These are phyloP conservation scores for Takakia lepidozioides DNA, from an alignment of 225 moss, liverwort and hornwort genomes.

Conservation along the genomic window DNA sequence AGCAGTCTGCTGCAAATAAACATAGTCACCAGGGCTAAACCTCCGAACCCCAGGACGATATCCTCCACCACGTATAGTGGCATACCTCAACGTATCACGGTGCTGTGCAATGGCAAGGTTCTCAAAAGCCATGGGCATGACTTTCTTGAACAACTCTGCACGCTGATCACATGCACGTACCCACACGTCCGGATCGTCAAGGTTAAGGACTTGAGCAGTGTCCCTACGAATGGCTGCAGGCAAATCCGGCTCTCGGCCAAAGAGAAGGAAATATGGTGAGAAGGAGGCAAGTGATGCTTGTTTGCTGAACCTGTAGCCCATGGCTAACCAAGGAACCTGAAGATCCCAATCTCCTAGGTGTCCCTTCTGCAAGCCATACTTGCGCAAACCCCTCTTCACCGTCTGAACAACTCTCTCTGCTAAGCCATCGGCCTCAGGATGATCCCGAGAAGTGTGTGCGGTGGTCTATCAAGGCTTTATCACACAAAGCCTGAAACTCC, in stretches of 20 bases:
- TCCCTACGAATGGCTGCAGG: not conserved
- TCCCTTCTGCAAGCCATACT: not conserved
- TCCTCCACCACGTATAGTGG: not conserved
- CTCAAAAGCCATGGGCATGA: not conserved
- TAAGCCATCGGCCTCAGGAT: not conserved
- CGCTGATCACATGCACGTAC: not conserved
- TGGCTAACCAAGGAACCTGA: not conserved
- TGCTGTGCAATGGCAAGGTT: slow-evolving; percentile 1
- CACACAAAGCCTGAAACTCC: not conserved
- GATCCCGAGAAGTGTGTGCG: too few relatives aligned
- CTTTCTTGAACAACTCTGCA: too few relatives aligned
- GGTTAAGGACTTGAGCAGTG: too few relatives aligned
- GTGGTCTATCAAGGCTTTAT: not conserved
- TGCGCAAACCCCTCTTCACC: too few relatives aligned
- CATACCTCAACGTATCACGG: not conserved
- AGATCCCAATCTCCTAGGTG: not conserved
- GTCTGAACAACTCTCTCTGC: too few relatives aligned
- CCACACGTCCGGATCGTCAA: too few relatives aligned
- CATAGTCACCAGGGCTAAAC: not conserved
- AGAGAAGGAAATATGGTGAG: slow-evolving; percentile 2
- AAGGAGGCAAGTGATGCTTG: not conserved
- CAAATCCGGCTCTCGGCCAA: not conserved
- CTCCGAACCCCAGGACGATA: not conserved
- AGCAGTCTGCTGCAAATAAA: not conserved
- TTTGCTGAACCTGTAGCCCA: not conserved